phyloP scores from a whole-genome alignment of 2,329 filamentous ascomycete species.

The Fragosphaeria purpurea region DNA sequence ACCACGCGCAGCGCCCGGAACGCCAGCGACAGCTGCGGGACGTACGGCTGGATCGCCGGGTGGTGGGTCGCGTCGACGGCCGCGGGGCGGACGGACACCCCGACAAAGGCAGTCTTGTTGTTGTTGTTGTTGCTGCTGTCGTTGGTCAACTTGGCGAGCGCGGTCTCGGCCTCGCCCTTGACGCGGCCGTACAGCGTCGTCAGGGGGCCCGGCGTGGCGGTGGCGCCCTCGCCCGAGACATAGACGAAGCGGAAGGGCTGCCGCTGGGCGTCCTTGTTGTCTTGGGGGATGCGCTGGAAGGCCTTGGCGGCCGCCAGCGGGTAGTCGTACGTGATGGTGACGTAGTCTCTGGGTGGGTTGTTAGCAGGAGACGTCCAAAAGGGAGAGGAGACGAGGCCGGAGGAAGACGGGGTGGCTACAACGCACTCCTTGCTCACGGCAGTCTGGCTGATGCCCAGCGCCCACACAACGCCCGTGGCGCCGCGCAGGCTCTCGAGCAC shows the following conservation, averaged over 20 bases:
- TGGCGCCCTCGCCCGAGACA: constrained; percentile 56
- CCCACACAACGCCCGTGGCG: constrained; percentile 64
- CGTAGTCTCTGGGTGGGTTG: constrained; percentile 41
- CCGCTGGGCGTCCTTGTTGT: not conserved
- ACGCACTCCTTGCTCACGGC: constrained; percentile 48
- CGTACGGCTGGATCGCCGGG: constrained; percentile 29
- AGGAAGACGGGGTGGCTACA: not conserved
- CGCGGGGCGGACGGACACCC: constrained; percentile 48
- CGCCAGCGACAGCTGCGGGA: constrained; percentile 21
- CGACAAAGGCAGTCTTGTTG: constrained; percentile 31
- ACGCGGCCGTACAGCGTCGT: constrained; percentile 50
- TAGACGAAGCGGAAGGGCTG: constrained; percentile 57
- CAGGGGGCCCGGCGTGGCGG: constrained; percentile 43
- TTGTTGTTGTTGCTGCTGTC: constrained; percentile 12
- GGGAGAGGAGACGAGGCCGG: not conserved
- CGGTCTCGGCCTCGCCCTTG: constrained; percentile 57
- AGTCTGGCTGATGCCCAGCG: constrained; percentile 54
- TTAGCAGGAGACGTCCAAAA: not conserved
- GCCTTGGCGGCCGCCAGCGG: constrained; percentile 34
- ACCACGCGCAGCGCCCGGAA: constrained; percentile 6
- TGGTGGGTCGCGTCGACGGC: constrained; percentile 44
- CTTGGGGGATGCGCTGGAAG: constrained; percentile 3
- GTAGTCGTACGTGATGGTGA: constrained; percentile 58
- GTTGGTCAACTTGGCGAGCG: constrained; percentile 43
- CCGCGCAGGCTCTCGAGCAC: constrained; percentile 47